These are phyloP conservation scores for Saitozyma podzolica DNA, from an alignment of 768 basidiomycete species.

Conservation along the genomic window DNA sequence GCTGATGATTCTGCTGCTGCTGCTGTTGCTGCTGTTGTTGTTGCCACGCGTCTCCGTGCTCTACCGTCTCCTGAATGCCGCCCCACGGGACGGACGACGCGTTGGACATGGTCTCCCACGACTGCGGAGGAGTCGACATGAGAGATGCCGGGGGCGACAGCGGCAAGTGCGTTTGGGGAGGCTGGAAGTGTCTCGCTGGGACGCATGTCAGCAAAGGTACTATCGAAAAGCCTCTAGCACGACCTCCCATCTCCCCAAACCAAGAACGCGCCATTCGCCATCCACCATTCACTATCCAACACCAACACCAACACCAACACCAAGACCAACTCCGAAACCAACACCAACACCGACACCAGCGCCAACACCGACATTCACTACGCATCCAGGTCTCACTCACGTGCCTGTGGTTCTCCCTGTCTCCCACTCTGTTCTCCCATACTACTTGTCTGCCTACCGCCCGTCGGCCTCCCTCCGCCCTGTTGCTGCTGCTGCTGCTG, in stretches of 20 bases:
- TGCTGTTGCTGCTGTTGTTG: background rate
- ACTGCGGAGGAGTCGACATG: constrained; percentile 37
- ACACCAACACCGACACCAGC: too few species aligned
- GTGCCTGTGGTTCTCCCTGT: background rate
- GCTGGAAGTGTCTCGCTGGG: background rate
- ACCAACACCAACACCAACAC: too few species aligned
- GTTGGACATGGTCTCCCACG: constrained; percentile 28
- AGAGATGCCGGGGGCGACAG: constrained; percentile 40
- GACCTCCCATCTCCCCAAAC: too few species aligned
- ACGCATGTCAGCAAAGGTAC: background rate
- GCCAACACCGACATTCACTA: too few species aligned
- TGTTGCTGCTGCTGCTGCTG: constrained; percentile 13
- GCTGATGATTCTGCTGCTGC: background rate
- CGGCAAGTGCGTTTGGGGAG: constrained; percentile 11
- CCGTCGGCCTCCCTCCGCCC: constrained; percentile 1
- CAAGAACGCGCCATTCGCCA: too few species aligned
- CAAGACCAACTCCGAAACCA: too few species aligned
- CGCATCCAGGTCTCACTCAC: too few species aligned
- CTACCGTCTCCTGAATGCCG: background rate
- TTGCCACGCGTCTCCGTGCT: background rate
- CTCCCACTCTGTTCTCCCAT: constrained; percentile 33
- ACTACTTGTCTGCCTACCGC: constrained; percentile 18
- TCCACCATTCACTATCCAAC: too few species aligned
- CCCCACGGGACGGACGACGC: constrained; percentile 11
- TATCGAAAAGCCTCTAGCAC: too few species aligned